A percentile compares a stretch with the other conserved stretches of the same genome.
These are phyloP conservation scores for Aureobasidium sp. DNA, from an alignment of 2,329 filamentous ascomycete species.

Conservation along the genomic window DNA sequence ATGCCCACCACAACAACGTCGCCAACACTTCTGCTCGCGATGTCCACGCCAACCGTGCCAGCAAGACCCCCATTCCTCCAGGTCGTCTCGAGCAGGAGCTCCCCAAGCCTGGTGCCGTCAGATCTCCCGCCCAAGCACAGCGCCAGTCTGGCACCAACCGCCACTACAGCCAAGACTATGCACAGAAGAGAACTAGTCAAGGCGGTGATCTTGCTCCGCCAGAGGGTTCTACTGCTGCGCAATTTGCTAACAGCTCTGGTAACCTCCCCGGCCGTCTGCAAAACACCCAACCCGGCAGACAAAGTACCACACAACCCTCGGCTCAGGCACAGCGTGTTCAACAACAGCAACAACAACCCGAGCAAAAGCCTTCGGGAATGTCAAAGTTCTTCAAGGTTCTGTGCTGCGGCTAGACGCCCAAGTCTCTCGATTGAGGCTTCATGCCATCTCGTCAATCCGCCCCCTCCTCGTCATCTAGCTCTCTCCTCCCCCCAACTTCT, in stretches of 20 bases:
- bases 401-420: slow-evolving; percentile 61
- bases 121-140: slow-evolving; percentile 64
- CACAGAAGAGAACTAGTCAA: slow-evolving; percentile 65
- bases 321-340: slow-evolving; percentile 19
- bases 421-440: not conserved
- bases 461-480: not conserved
- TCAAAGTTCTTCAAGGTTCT: slow-evolving; percentile 89
- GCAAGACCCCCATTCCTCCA: slow-evolving; percentile 41
- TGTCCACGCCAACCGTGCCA: slow-evolving; percentile 63
- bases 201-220: slow-evolving; percentile 68
- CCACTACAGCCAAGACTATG: slow-evolving; percentile 22
- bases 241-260: slow-evolving; percentile 92
- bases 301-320: slow-evolving; percentile 10
- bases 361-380: slow-evolving; percentile 71
- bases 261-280: slow-evolving; percentile 52
- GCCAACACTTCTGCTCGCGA: slow-evolving; percentile 80
- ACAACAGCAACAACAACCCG: slow-evolving; percentile 35
- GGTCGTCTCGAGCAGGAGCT: slow-evolving; percentile 40
- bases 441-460: not conserved
- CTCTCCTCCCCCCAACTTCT: not conserved
- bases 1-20: slow-evolving; percentile 46
- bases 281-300: slow-evolving; percentile 12
- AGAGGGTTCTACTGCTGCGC: slow-evolving; percentile 84
- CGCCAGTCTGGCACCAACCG: slow-evolving; percentile 25
- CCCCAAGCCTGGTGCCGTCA: slow-evolving; percentile 54